Evolutionary conservation across 495 filamentous ascomycete species (phyloP), one percentile per base, ranked within the genome.

Genomic region (Darksidea phi): DNA sequence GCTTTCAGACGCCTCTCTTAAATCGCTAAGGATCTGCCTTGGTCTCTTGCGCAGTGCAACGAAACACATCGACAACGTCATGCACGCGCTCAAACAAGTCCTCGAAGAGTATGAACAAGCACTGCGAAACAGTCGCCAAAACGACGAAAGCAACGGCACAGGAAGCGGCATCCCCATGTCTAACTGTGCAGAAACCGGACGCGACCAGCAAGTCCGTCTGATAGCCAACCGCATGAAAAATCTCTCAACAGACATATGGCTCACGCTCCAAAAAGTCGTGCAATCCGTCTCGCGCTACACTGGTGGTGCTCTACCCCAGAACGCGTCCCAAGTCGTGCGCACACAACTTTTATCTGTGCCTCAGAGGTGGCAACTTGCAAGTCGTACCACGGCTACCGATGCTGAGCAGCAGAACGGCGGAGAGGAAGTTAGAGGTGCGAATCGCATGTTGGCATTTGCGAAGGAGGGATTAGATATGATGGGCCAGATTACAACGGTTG

Each of bases 391-490:
- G 55, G 72, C 69, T 34, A 73, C 83, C 15, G 76, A 80, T 15
- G 77, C 78, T 23, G 73, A 74, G 11, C 74, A 76, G 15, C 11
- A 72, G 21, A 5, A 4, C 54, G 47, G 47, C 23, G 15, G 36
- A 0, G 58, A 76, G 64, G 80, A 46, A 73, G 82, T 63, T 8
- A 68, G 78, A 24, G 76, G 79, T 18, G 89, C 88, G 2, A 82
- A 87, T 59, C 76, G 85, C 15, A 90, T 91, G 34, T 67, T 96
- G 11, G 84, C 91, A 0, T 82, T 97, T 28, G 91, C 90, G 1
- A 87, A 87, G 59, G 91, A 96, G 71, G 89, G 90, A 1, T 79
- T 97, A 21, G 88, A 95, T 63, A 93, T 95, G 82, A 88, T 96
- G 80, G 78, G 81, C 0, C 88, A 95, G 70, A 90, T 97, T 42